A percentile compares a stretch with the other conserved stretches of the same genome.
Conservation (phyloP, 345 rosid genomes). For the Eucalyptus guilfoylei region DNA sequence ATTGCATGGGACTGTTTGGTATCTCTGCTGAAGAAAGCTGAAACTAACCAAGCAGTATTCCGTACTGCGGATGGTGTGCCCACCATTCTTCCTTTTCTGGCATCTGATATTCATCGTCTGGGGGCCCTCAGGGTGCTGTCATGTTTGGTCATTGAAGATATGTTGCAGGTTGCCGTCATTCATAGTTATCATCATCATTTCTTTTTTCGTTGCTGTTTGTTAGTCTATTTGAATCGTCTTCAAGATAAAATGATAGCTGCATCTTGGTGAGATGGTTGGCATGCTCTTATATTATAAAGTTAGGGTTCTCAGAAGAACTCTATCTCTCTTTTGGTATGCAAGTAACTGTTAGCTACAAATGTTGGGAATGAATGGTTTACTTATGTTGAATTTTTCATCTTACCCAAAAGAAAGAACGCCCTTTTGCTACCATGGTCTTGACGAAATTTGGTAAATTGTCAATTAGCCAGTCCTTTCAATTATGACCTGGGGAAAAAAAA, state of each 20-base stretch:
- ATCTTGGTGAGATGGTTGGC: background rate
- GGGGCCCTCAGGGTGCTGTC: slow-evolving; percentile 89
- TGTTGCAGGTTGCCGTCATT: slow-evolving; percentile 41
- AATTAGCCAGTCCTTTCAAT: background rate
- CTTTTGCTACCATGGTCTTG: background rate
- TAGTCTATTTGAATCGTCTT: background rate
- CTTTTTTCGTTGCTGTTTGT: background rate
- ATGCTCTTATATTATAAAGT: background rate
- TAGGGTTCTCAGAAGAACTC: background rate
- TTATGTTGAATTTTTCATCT: background rate
- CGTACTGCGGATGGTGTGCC: slow-evolving; percentile 85
- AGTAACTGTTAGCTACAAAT: background rate
- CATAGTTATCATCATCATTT: background rate
- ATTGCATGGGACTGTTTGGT: slow-evolving; percentile 96
- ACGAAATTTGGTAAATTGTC: background rate
- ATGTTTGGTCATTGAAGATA: slow-evolving; percentile 93
- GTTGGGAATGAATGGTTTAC: background rate
- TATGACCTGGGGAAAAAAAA: no score
- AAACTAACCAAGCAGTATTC: slow-evolving; percentile 77
- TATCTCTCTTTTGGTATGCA: background rate
- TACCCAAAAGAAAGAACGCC: background rate
- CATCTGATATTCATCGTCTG: slow-evolving; percentile 66
- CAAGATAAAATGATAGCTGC: background rate
- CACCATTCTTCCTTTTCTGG: slow-evolving; percentile 80
- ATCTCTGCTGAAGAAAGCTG: slow-evolving; percentile 90